These are phyloP conservation scores for Picochlorum costavermella DNA, from an alignment of 139 green algal species.

Conservation along the genomic window DNA sequence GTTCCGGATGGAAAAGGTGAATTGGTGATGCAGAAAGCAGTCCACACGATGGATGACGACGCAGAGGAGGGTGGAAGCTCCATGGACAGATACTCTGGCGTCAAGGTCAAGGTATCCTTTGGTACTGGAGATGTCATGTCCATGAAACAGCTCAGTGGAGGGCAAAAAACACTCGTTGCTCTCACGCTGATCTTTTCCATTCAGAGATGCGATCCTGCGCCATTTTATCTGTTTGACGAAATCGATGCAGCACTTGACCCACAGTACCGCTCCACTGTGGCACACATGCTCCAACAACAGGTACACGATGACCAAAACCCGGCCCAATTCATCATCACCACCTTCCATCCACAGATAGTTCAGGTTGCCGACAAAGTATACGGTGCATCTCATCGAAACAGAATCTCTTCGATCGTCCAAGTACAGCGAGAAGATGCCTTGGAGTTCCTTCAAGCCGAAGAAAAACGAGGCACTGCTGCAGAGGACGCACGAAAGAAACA, in stretches of 20 bases:
- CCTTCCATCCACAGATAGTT: slow-evolving; percentile 92
- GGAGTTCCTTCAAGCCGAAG: slow-evolving; percentile 59
- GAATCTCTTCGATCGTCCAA: slow-evolving; percentile 39
- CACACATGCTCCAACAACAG: slow-evolving; percentile 69
- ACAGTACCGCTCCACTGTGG: slow-evolving; percentile 82
- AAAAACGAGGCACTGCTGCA: slow-evolving; percentile 8
- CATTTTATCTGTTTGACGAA: slow-evolving; percentile 99
- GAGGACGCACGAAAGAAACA: background rate
- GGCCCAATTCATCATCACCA: slow-evolving; percentile 97
- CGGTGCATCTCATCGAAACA: slow-evolving; percentile 81
- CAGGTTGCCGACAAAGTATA: slow-evolving; percentile 78
- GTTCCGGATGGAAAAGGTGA: slow-evolving; percentile 69
- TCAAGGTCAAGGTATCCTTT: slow-evolving; percentile 85
- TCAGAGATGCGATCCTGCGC: slow-evolving; percentile 91
- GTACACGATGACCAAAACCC: slow-evolving; percentile 51
- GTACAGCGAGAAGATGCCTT: slow-evolving; percentile 63
- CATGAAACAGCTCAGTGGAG: slow-evolving; percentile 87
- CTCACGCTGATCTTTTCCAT: slow-evolving; percentile 98
- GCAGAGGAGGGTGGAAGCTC: slow-evolving; percentile 16
- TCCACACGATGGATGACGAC: slow-evolving; percentile 19
- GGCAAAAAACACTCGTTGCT: slow-evolving; percentile 96
- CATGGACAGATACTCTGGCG: slow-evolving; percentile 74
- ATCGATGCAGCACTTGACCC: slow-evolving; percentile 97
- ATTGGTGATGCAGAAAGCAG: slow-evolving; percentile 76
- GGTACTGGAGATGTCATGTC: slow-evolving; percentile 68